Evolutionary conservation across 257 asterid species (phyloP).

Genomic region (Nemophila menziesii): DNA sequence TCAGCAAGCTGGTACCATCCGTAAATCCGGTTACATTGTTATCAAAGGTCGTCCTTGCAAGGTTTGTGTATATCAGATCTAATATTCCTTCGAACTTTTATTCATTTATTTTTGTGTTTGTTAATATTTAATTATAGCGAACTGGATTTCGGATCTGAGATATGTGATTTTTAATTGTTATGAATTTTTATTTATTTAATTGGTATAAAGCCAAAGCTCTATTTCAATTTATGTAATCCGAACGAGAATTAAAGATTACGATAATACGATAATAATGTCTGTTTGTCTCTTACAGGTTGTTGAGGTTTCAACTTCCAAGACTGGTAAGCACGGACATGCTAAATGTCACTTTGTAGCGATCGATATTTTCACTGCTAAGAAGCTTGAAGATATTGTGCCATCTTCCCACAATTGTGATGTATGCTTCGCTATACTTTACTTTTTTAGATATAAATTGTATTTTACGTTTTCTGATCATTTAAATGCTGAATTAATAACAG

Average conservation of each 20-base stretch:
- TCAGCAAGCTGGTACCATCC: conserved; percentile 37
- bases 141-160: background rate
- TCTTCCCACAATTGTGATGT: conserved; percentile 92
- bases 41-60: conserved; percentile 32
- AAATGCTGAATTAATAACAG: conserved; percentile 16
- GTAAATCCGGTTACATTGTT: conserved; percentile 30
- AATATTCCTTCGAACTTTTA: too few relatives aligned
- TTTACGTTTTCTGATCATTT: background rate
- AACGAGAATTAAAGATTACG: too few relatives aligned
- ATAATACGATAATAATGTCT: background rate
- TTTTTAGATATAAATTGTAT: background rate
- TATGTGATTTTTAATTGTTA: too few relatives aligned
- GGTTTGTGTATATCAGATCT: conserved; percentile 8
- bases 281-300: conserved; percentile 41
- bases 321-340: conserved; percentile 94
- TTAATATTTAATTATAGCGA: too few relatives aligned
- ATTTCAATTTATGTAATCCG: too few relatives aligned
- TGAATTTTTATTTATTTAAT: too few relatives aligned
- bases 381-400: conserved; percentile 95
- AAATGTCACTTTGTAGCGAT: conserved; percentile 86
- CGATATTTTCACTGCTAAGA: conserved; percentile 79
- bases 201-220: background rate
- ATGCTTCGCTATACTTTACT: background rate
- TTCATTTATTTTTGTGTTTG: too few relatives aligned
- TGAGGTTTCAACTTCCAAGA: conserved; percentile 91